Base-by-base conservation (phyloP, 495 filamentous ascomycete genomes). In the Aspergillus kassunensis region DNA sequence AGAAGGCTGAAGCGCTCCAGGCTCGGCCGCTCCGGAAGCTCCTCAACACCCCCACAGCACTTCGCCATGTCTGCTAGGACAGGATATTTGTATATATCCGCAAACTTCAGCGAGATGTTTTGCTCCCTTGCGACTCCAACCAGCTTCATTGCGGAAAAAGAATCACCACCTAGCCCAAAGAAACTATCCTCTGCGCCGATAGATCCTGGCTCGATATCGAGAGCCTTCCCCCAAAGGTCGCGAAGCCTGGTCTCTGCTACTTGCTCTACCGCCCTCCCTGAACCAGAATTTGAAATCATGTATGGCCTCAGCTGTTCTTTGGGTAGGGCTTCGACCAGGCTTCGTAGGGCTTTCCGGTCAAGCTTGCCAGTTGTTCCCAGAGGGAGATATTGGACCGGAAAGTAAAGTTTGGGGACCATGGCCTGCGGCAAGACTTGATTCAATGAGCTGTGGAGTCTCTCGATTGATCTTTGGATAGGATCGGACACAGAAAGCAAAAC, bases 391-490 rank as follows among this genome's bases (percentile, higher is more conserved):
- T 63, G 63, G 1, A 87, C 57, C 0, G 83, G 81, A 43, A 87
- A 79, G 53, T 80, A 86, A 0, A 81, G 72, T 2, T 78, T 70
- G 5, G 84, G 84, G 15, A 86, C 72, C 83, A 87, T 86, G 59
- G 81, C 79, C 10, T 61, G 58, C 1, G 79, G 77, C 2, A 78
- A 52, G 8, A 61, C 29, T n/a, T 70, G 60, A 0, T 56, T 56
- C 3, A 79, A 50, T 7, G 66, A 66, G 3, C 39, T 42, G 39
- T 73, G 69, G 7, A 77, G 53, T 12, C 58, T 58, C 33, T 69
- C 64, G 13, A 75, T 61, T 16, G 55, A 54, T 35, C 56, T 60
- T 49, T 65, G 59, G 31, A 69, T 61, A 1, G 49, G 54, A 0
- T 60, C 61, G 6, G 62, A 66, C 37, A 75, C 66, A 6, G 68